Base-by-base conservation (phyloP, 306 rosid genomes). In the Hippophae rhamnoides region DNA sequence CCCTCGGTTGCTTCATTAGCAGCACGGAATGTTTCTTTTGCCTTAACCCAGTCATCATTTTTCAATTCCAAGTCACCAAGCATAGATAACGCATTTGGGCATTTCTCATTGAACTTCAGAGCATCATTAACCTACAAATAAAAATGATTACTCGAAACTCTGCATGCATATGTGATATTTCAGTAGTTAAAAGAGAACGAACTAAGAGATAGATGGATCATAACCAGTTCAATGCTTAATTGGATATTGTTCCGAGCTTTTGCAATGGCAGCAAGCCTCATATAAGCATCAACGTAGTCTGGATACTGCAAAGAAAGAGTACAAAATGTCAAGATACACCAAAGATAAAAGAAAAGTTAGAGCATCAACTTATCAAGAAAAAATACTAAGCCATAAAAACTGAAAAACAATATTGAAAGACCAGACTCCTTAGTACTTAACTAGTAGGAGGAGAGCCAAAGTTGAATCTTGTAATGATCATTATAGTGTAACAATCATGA, bases 11-110 rank as follows among this genome's bases (percentile, higher is more conserved):
- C 94, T 62, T 93, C 99, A 75, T 94, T 81, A 48, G 99, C 97
- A 63, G 95, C 88, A 52, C 99, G 84, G 40, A 88, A 84, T 62
- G 99, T 88, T 79, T 92, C 99, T 74, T 93, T 93, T 64, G 99
- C 97, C 84, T 86, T 88, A 25, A 93, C 99, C 99, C 97, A 93
- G 73, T 93, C 97, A 64, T 93, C 99, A 76, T 84, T 93, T 78
- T 84, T 93, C 66, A 93, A 75, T 79, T 93, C 95, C 83, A 93
- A 76, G 74, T 93, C 99, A 45, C 97, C 99, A 72, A 93, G 90
- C 99, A 93, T 85, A 59, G 95, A 84, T 63, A 93, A 76, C 27
- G 96, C 99, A 70, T 88, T 93, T 61, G 99, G 86, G 80, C 83
- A 86, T 79, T 86, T 93, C 63, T 65, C 84, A 76, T 88, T 82